Base-by-base conservation (phyloP, 1,284 basidiomycete species). In the Irpex rosettiformis region DNA sequence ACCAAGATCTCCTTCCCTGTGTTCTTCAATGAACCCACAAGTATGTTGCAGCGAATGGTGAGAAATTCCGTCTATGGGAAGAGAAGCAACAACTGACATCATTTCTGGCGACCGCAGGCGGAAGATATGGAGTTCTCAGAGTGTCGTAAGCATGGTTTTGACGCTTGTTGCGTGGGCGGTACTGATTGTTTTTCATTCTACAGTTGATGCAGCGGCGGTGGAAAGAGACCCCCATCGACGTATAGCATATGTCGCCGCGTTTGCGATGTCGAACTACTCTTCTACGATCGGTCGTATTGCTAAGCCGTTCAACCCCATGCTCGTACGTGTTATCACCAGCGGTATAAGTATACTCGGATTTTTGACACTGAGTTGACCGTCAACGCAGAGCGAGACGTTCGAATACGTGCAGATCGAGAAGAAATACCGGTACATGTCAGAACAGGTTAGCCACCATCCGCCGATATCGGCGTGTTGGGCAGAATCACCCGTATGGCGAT, bases 261-360 rank as follows among this genome's bases (percentile, higher is more conserved):
- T 98, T 73, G 96, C 95, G 1, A 97, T 97, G 93, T 94, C 91
- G 43, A 98, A 98, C 76, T 98, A 99, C 75, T 94, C 93, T 10
- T 95, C 93, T 27, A 98, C 96, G 0, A 94, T 97, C 64, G 93
- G 93, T 3, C 84, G 94, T 40, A 95, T 97, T 61, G 94, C 94
- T n/a, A 96, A 96, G 73, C 94, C 94, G 0, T 96, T 96, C 75
- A 96, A 96, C 70, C 92, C 92, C 3, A 93, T 94, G 89, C 83
- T 94, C 57, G 89, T 91, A 61, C 58, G 84, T 77, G 43, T 27
- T 30, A 18, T 28, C 24, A 48, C 48, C n/a, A 30, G 16, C 18
- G 43, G 16, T 13, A 28, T n/a, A 27, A 29, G 24, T 18, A 18
- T 45, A 49, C 18, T 40, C 21, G 21, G 18, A 3, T 13, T 16